Evolutionary conservation across 345 rosid genomes (phyloP), one percentile per base, ranked within the genome.

Genomic region (Leavenworthia alabamica): DNA sequence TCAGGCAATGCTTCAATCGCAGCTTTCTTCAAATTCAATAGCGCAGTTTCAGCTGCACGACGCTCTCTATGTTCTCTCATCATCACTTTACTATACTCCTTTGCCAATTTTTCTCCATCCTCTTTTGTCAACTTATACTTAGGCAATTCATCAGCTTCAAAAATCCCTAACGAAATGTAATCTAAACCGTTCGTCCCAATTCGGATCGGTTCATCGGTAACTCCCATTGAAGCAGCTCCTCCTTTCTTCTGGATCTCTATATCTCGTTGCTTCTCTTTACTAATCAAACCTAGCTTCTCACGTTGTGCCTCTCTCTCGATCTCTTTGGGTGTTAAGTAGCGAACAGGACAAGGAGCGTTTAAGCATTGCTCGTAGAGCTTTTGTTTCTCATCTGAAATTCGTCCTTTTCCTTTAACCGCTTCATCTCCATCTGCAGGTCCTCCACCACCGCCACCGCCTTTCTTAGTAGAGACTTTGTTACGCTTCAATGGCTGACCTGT

Each of bases 1-100:
- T 85, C 96, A 0, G 99, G 91, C 84, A 93, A 79, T 0, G 97
- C 97, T 17, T 93, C 89, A 29, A 85, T 87, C 0, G 97, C 99
- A 58, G 82, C 93, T 56, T 80, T 89, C 79, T 89, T 92, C 79
- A 75, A 27, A 61, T 72, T 78, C 77, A 93, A 53, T 44, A 89
- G 64, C 29, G 62, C 76, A 11, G 81, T 63, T 81, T 86, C 89
- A 3, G 88, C 96, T 0, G 96, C 94, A 72, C 86, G 96, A 50
- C 89, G 79, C 19, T 83, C 94, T 65, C 94, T 75, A 11, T 83
- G 91, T 68, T 61, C 81, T 79, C 79, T 83, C 99, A 93, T 93
- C 82, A 93, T 59, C 56, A 87, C 83, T 75, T 88, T 77, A 57
- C 88, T 83, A 36, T 85, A 80, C 82, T 93, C 99, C 77, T 93